phyloP scores from a whole-genome alignment of 371 early-diverging fungal species.

The Enteropsectra breve region DNA sequence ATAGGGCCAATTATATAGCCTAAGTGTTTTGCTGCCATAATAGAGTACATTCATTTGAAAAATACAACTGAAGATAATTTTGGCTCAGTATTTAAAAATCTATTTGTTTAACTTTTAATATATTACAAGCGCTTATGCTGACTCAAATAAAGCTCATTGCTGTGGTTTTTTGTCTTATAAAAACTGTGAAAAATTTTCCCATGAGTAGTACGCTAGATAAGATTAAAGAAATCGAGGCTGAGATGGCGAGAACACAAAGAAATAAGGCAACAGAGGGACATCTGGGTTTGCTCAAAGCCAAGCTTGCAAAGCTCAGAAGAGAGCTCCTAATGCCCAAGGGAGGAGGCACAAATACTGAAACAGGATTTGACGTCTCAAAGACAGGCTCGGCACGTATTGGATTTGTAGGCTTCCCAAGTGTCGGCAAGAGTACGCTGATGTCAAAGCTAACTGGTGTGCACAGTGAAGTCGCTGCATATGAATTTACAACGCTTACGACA shows the following conservation, averaged over 20 bases:
- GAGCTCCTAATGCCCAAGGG: conserved; percentile 74
- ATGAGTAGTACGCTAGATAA: conserved; percentile 50
- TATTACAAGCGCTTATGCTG: too few relatives aligned
- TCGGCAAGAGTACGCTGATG: conserved; percentile 88
- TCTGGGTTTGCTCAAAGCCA: conserved; percentile 83
- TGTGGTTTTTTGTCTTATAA: too few relatives aligned
- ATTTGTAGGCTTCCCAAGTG: conserved; percentile 88
- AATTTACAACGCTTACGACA: conserved; percentile 89
- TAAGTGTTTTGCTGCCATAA: too few relatives aligned
- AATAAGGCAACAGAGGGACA: conserved; percentile 92
- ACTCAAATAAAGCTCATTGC: too few relatives aligned
- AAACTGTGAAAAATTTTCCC: too few relatives aligned
- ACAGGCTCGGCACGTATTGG: conserved; percentile 91
- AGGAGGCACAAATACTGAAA: conserved; percentile 71
- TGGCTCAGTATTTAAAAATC: too few relatives aligned
- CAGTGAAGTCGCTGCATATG: conserved; percentile 80
- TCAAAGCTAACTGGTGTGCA: conserved; percentile 82
- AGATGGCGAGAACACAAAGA: conserved; percentile 82
- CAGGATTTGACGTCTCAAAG: conserved; percentile 63
- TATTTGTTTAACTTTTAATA: too few relatives aligned
- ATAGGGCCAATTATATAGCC: too few relatives aligned
- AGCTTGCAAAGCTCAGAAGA: conserved; percentile 81
- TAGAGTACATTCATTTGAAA: too few relatives aligned
- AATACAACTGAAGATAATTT: too few relatives aligned
- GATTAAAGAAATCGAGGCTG: conserved; percentile 64